Percentiles rank a stretch among this genome's conserved stretches.
phyloP scores from a whole-genome alignment of 2,329 filamentous ascomycete species.

The Verticillium tricorpus region DNA sequence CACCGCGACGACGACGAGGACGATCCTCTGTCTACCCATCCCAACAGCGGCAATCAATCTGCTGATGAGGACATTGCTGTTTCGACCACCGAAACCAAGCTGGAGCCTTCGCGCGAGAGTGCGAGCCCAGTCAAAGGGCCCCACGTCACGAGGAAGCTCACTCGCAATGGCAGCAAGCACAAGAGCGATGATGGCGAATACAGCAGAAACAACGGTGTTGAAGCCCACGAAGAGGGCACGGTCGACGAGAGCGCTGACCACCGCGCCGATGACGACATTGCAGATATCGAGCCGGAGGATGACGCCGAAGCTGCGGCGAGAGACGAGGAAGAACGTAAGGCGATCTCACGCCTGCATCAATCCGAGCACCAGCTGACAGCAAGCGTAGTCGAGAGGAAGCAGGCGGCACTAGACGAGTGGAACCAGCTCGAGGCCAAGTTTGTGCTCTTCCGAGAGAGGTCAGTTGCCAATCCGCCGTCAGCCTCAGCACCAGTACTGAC shows the following conservation, averaged over 20 bases:
- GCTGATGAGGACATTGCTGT: slow-evolving; percentile 43
- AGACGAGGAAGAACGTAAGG: slow-evolving; percentile 62
- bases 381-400: slow-evolving; percentile 67
- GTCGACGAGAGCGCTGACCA: slow-evolving; percentile 36
- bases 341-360: not conserved
- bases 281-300: slow-evolving; percentile 53
- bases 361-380: slow-evolving; percentile 2
- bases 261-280: slow-evolving; percentile 50
- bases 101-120: slow-evolving; percentile 23
- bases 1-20: slow-evolving; percentile 31
- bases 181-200: slow-evolving; percentile 22
- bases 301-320: slow-evolving; percentile 54
- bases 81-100: slow-evolving; percentile 32
- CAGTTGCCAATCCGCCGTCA: slow-evolving; percentile 19
- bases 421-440: slow-evolving; percentile 84
- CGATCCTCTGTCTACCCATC: slow-evolving; percentile 28
- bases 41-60: slow-evolving; percentile 33
- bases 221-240: slow-evolving; percentile 24
- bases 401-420: slow-evolving; percentile 74
- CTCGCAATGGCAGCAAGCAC: slow-evolving; percentile 34
- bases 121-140: slow-evolving; percentile 17
- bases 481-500: not conserved
- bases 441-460: slow-evolving; percentile 76
- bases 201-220: slow-evolving; percentile 17
- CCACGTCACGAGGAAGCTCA: slow-evolving; percentile 32